A percentile compares a stretch with the other conserved stretches of the same genome.
phyloP scores from a whole-genome alignment of 257 asterid species.

The Solanum chaucha region DNA sequence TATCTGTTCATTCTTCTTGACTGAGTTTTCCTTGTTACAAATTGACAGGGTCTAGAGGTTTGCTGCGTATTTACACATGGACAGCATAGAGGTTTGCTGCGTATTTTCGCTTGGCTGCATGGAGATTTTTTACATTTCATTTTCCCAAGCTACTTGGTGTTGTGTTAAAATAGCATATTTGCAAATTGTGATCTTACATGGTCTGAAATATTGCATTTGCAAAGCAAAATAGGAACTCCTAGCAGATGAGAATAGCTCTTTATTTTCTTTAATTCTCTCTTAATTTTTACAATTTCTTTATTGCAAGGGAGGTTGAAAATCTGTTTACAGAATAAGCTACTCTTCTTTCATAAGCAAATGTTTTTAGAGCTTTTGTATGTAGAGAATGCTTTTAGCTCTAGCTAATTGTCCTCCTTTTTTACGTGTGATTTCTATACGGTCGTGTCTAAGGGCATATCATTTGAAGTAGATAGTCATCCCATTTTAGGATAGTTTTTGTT shows the following conservation, averaged over 20 bases:
- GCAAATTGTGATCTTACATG: background rate
- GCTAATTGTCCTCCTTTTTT: background rate
- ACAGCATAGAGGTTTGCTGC: too few species aligned
- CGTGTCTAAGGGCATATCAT: background rate
- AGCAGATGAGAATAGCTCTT: background rate
- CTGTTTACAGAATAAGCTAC: background rate
- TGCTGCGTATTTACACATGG: background rate
- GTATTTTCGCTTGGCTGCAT: background rate
- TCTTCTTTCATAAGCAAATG: background rate
- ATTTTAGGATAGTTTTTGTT: background rate
- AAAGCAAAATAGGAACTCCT: background rate
- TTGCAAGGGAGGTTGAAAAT: background rate
- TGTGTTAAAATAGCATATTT: background rate
- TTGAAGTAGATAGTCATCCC: background rate
- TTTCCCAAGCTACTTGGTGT: background rate
- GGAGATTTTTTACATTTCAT: background rate
- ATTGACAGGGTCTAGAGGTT: slow-evolving; percentile 28
- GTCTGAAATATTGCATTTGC: background rate
- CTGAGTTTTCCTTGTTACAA: background rate
- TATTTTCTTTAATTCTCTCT: background rate
- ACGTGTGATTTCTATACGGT: background rate
- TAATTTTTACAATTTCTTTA: background rate
- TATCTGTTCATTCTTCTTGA: background rate
- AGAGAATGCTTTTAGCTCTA: background rate
- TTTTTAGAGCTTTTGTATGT: background rate